These are phyloP conservation scores for Yamadazyma akitaensis DNA, from an alignment of 805 yeast genomes.

Conservation along the genomic window DNA sequence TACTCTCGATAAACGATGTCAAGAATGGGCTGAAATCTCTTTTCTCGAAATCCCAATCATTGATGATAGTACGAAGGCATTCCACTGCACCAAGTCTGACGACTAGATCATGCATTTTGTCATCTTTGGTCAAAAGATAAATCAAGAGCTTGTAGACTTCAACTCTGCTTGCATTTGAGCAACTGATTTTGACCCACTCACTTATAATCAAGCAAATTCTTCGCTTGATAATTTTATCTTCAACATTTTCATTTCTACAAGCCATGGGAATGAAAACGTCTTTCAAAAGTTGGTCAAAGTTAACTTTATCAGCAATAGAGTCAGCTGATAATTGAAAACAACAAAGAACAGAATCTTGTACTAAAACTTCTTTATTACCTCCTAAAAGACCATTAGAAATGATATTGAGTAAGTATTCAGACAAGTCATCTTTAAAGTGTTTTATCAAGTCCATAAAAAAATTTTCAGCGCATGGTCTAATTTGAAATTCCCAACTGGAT, in stretches of 20 bases:
- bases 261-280: conserved; percentile 69
- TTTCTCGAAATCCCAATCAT: conserved; percentile 84
- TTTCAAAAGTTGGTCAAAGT: conserved; percentile 62
- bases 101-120: conserved; percentile 64
- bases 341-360: conserved; percentile 76
- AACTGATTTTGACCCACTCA: conserved; percentile 75
- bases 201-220: conserved; percentile 72
- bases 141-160: conserved; percentile 57
- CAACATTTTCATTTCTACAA: conserved; percentile 39
- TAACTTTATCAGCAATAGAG: conserved; percentile 60
- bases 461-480: conserved; percentile 84
- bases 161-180: conserved; percentile 55
- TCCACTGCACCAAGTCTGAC: conserved; percentile 73
- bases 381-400: conserved; percentile 43
- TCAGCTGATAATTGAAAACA: conserved; percentile 78
- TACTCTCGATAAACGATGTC: conserved; percentile 45
- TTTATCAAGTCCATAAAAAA: conserved; percentile 72
- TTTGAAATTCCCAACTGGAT: conserved; percentile 76
- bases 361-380: conserved; percentile 54
- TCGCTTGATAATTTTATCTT: conserved; percentile 65
- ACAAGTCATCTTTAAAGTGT: conserved; percentile 54
- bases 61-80: conserved; percentile 64
- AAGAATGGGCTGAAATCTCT: conserved; percentile 64
- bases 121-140: conserved; percentile 41
- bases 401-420: conserved; percentile 55